phyloP scores from a whole-genome alignment of 78 protist genomes.

The Dictyostelium citrinum region DNA sequence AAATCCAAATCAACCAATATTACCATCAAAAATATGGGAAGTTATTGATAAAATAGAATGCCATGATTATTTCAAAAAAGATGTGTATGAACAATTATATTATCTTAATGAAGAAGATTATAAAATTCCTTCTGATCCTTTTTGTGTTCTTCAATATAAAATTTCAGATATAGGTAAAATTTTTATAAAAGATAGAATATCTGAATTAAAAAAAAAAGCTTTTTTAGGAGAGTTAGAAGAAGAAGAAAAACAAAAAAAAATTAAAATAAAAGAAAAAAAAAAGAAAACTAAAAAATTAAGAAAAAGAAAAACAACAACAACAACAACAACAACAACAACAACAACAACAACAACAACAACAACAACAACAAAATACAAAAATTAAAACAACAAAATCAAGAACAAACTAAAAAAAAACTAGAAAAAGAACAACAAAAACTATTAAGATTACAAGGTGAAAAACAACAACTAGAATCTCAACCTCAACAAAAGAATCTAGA shows the following conservation, averaged over 20 bases:
- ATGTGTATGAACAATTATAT: too few relatives aligned
- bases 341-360: neutral
- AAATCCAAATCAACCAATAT: too few relatives aligned
- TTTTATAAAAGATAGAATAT: neutral
- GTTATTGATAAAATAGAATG: too few relatives aligned
- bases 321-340: neutral
- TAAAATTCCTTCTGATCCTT: neutral
- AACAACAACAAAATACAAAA: neutral
- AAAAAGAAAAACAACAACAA: neutral
- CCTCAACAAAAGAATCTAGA: neutral
- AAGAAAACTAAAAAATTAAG: neutral
- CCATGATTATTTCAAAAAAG: too few relatives aligned
- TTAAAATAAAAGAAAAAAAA: neutral
- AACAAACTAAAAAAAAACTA: neutral
- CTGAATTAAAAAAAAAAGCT: neutral
- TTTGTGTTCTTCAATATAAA: too few relatives aligned
- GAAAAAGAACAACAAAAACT: neutral
- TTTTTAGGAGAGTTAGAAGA: neutral
- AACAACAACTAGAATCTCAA: neutral
- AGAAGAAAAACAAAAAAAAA: neutral
- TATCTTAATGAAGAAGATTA: neutral
- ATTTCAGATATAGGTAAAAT: too few relatives aligned
- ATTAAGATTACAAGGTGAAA: too few relatives aligned
- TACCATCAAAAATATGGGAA: too few relatives aligned
- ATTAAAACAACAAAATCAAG: neutral